Base-by-base conservation (phyloP, 73 alveolate genomes). In the Paramecium biaurelia region DNA sequence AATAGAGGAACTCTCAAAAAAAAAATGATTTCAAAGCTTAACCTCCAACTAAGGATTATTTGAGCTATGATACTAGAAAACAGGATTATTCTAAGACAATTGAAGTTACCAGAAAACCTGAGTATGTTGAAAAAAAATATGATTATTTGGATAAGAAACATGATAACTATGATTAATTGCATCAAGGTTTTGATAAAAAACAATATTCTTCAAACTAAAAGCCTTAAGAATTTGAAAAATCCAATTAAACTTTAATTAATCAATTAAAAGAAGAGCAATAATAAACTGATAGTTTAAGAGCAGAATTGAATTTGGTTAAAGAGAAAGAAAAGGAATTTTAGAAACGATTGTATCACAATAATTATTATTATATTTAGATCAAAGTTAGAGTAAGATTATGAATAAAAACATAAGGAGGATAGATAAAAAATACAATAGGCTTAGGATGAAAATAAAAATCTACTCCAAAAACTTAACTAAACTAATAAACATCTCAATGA, bases 21-120 rank as follows among this genome's bases (percentile, higher is more conserved):
- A 79, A 79, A 45, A 79, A 45, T 79, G 90, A 79, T 11, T 79
- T 79, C 90, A 79, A 79, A 45, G 74, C 90, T 43, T 35, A 79
- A 24, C 45, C 56, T 43, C 90, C 90, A 20, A 79, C 90, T 20
- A 79, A 79, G 47, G 90, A 42, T n/a, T 79, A 43, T 24, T 24
- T 79, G 76, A 42, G 34, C 1, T 12, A 45, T 42, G 90, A 79
- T 20, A 21, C 86, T 21, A 79, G 32, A 45, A 79, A 47, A 45
- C 49, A 21, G 15, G 90, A 79, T 18, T 79, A 79, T 24, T 21
- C 45, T 10, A 79, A 79, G 30, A 45, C 76, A 43, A 41, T 38
- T 14, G 90, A 79, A 6, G 45, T 42, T 21, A 30, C 0, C 5
- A 10, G 72, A 18, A 79, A 79, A 23, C 70, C 74, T 9, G 90